A percentile compares a stretch with the other conserved stretches of the same genome.
These are phyloP conservation scores for Xylariaceae sp. DNA, from an alignment of 2,329 filamentous ascomycete species.

Conservation along the genomic window DNA sequence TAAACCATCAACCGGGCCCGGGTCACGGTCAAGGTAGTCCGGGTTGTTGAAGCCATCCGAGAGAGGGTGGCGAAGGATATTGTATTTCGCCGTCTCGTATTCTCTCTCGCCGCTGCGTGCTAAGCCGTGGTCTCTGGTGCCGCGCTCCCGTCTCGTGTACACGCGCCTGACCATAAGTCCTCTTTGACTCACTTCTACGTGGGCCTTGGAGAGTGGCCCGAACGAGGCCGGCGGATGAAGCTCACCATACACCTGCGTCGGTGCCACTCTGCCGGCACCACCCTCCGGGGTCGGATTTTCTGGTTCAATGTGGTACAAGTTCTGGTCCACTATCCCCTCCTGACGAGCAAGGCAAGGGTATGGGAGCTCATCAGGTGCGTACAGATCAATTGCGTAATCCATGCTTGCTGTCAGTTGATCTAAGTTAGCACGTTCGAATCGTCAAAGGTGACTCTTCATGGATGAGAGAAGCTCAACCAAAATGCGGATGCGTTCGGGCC, in stretches of 20 bases:
- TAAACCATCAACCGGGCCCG: background rate
- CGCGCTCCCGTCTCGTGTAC: conserved; percentile 16
- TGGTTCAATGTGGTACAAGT: conserved; percentile 15
- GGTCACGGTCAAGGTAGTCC: background rate
- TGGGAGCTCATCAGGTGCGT: conserved; percentile 4
- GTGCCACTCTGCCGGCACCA: background rate
- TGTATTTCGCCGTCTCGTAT: conserved; percentile 27
- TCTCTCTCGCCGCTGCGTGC: conserved; percentile 1
- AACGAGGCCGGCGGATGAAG: background rate
- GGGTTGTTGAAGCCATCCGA: conserved; percentile 11
- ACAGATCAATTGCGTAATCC: conserved; percentile 13
- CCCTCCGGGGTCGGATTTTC: background rate
- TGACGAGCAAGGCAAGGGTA: conserved; percentile 7
- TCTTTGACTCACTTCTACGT: background rate
- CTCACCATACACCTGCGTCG: background rate
- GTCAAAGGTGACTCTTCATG: background rate
- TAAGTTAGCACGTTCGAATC: background rate
- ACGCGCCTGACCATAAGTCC: background rate
- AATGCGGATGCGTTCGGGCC: background rate
- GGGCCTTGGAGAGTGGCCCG: background rate
- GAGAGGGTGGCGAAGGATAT: conserved; percentile 20
- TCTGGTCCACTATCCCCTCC: background rate
- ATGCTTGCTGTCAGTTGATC: conserved; percentile 2
- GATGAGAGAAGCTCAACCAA: background rate
- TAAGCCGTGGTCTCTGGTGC: conserved; percentile 4